Base-by-base conservation (phyloP, 2,329 filamentous ascomycete species). In the Leptographium galeiforme region DNA sequence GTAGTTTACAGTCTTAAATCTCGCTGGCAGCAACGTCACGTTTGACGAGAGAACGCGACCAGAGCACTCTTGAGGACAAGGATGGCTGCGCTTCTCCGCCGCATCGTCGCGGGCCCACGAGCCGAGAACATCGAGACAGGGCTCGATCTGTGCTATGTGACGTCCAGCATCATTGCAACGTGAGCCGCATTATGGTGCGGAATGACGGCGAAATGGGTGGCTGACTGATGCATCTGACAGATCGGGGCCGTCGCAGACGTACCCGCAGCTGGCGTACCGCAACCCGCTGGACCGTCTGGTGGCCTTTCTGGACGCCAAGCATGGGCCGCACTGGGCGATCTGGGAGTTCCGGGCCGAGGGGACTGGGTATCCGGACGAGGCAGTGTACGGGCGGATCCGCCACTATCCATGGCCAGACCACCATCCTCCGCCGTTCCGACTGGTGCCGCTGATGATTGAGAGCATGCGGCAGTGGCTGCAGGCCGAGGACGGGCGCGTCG, bases 341-440 rank as follows among this genome's bases (percentile, higher is more conserved):
- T 98, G 91, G 89, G 93, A 98, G 70, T 98, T 98, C 62, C 84
- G 93, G 47, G 93, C 89, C 39, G 93, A 98, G 67, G 93, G 93
- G 6, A 96, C 93, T 0, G 93, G 93, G 1, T 98, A 98, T 63
- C 89, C 89, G 0, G 93, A 98, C 64, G 79, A 82, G 18, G 87
- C 90, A 55, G 91, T 98, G 1, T 89, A 95, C 65, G 77, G 81
- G 38, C 78, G 90, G 4, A 84, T 97, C 58, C 80, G 85, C 58
- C 93, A 98, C 69, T 97, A 90, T 63, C 93, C 93, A 0, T 98
- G 88, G 82, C 93, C 93, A 0, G 93, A 98, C 65, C 93, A 98
- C 65, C 93, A 98, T 65, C 93, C 93, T 4, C 93, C 93, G 51
- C 93, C 93, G 0, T 98, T 98, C 63, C 77, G 82, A 25, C 74